Base-by-base conservation (phyloP, 2,329 filamentous ascomycete species). In the Phyllosticta ampelicida region DNA sequence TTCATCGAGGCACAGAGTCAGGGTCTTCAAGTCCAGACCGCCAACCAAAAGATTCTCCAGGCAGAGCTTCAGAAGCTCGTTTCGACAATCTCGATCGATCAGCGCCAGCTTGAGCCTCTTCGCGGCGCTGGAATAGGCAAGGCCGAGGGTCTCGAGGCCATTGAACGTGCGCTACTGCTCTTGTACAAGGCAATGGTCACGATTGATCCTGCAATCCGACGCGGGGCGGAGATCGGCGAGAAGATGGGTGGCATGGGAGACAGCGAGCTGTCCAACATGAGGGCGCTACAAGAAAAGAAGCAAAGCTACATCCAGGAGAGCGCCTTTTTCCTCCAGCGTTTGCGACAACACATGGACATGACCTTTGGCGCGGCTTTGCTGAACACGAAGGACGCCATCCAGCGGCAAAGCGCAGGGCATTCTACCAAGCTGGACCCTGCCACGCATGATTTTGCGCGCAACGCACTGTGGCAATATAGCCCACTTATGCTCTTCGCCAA, bases 1-100 rank as follows among this genome's bases (percentile, higher is more conserved):
- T 97, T 95, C 69, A 97, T 99, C 63, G 94, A 99, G 75, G 90
- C 94, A 1, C 94, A 99, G 72, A 91, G 90, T 6, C 92, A 99
- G 74, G 94, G 94, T 77, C 77, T 99, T 52, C 94, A 99, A 67
- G 92, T 99, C 6, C 94, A 97, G 73, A 92, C 92, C 19, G 90
- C 94, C 48, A 99, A 99, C 66, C 94, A 99, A 70, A 96, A 96
- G 71, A 80, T 96, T 26, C 80, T 99, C 52, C 90, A 92, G 71
- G 89, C 86, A 62, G 94, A 99, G 71, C 80, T 99, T 1, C 85
- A 95, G 69, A 87, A 86, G 30, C 78, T 97, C n/a, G 80, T 99
- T 21, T 86, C 91, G 64, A 96, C 90, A 0, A 91, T 95, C 58
- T 91, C 90, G 10, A 95, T 97, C 59, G 90, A 90, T 4, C 77